phyloP scores from a whole-genome alignment of 306 rosid genomes.

The Oxytropis ochrocephala region DNA sequence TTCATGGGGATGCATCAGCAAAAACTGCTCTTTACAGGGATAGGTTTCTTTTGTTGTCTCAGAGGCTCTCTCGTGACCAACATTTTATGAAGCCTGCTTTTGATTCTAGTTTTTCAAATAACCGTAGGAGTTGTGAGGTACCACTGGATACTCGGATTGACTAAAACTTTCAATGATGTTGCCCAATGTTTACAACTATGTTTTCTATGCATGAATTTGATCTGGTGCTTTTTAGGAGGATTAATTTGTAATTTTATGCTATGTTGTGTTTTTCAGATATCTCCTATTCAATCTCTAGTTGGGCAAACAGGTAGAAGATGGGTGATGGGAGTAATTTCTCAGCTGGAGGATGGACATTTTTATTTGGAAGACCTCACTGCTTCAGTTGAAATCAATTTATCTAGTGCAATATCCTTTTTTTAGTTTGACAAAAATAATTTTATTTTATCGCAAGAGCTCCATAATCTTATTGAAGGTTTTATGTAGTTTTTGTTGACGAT shows the following conservation, averaged over 20 bases:
- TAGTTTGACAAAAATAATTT: constrained; percentile 3
- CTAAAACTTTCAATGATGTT: background rate
- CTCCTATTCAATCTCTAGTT: constrained; percentile 91
- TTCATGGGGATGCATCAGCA: constrained; percentile 77
- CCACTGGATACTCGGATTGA: background rate
- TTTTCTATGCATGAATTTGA: background rate
- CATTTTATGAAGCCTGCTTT: constrained; percentile 82
- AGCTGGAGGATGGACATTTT: constrained; percentile 83
- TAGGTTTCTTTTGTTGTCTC: constrained; percentile 64
- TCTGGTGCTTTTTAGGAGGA: constrained; percentile 1
- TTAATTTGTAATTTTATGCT: background rate
- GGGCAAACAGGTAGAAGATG: constrained; percentile 78
- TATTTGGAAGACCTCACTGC: constrained; percentile 87
- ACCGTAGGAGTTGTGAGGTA: constrained; percentile 88
- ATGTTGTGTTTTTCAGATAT: constrained; percentile 51
- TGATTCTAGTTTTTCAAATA: constrained; percentile 53
- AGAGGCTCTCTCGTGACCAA: constrained; percentile 81
- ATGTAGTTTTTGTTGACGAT: background rate
- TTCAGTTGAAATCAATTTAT: constrained; percentile 63
- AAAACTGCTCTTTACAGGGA: constrained; percentile 67
- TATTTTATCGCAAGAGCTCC: background rate
- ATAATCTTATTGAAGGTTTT: background rate
- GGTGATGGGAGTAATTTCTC: constrained; percentile 86
- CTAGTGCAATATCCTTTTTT: constrained; percentile 79
- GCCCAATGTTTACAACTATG: background rate